Evolutionary conservation across 768 basidiomycete genomes (phyloP).

Genomic region (Lactarius trivialis): DNA sequence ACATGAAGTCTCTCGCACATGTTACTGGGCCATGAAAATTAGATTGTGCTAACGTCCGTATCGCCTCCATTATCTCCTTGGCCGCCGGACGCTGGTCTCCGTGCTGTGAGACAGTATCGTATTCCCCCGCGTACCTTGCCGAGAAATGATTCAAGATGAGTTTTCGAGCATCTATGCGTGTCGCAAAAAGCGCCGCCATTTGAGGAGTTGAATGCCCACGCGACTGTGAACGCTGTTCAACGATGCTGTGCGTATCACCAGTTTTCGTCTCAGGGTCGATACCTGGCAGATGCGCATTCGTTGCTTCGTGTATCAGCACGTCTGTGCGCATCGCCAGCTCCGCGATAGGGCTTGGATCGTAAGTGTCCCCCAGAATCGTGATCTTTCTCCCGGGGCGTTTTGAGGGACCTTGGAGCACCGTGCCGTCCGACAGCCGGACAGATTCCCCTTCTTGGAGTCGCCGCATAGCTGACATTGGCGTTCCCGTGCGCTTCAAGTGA

Average conservation of each 20-base stretch:
- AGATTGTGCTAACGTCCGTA: slow-evolving; percentile 47
- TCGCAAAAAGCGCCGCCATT: slow-evolving; percentile 81
- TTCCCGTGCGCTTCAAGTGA: slow-evolving; percentile 61
- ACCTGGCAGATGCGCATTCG: slow-evolving; percentile 74
- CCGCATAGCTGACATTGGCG: slow-evolving; percentile 61
- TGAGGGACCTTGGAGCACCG: slow-evolving; percentile 58
- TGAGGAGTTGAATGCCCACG: slow-evolving; percentile 90
- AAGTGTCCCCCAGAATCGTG: slow-evolving; percentile 80
- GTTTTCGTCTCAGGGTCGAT: slow-evolving; percentile 53
- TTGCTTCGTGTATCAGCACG: slow-evolving; percentile 81
- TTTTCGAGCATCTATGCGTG: slow-evolving; percentile 48
- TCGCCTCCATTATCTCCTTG: slow-evolving; percentile 53
- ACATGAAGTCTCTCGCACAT: slow-evolving; percentile 76
- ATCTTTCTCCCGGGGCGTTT: slow-evolving; percentile 67
- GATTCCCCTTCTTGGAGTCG: slow-evolving; percentile 58
- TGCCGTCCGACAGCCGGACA: slow-evolving; percentile 64
- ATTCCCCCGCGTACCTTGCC: slow-evolving; percentile 66
- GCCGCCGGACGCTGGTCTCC: slow-evolving; percentile 28
- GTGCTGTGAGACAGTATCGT: slow-evolving; percentile 39
- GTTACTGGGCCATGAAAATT: slow-evolving; percentile 51
- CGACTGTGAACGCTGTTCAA: slow-evolving; percentile 58
- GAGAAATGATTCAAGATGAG: slow-evolving; percentile 85
- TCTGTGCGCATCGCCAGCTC: slow-evolving; percentile 59
- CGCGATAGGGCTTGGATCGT: slow-evolving; percentile 63
- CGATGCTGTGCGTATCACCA: slow-evolving; percentile 51